Conservation (phyloP, 2,329 filamentous ascomycete genomes). For the Sporothrix inflata region DNA sequence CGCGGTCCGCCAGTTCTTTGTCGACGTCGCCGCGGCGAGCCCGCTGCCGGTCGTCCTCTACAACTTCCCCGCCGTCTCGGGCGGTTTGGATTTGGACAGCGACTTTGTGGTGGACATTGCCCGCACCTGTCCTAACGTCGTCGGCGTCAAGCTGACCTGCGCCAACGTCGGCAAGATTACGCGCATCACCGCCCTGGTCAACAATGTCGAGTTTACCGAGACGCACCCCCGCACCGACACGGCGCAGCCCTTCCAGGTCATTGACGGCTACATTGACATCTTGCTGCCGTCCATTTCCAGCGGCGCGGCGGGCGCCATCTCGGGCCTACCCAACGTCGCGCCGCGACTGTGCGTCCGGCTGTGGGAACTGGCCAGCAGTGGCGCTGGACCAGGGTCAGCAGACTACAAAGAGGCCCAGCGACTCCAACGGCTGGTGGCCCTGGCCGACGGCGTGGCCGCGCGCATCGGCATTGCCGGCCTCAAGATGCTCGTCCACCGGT, state of each 20-base stretch:
- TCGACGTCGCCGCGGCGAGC: conserved; percentile 34
- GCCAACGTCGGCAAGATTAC: conserved; percentile 35
- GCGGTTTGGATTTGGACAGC: conserved; percentile 36
- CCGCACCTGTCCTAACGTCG: conserved; percentile 34
- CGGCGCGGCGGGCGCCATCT: conserved; percentile 33
- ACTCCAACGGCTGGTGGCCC: conserved; percentile 34
- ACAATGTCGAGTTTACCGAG: conserved; percentile 6
- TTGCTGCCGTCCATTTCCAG: conserved; percentile 36
- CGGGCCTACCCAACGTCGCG: conserved; percentile 29
- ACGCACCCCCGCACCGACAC: conserved; percentile 23
- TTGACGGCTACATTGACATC: conserved; percentile 40
- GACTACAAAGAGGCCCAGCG: conserved; percentile 31
- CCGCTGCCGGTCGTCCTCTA: conserved; percentile 37
- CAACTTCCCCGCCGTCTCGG: conserved; percentile 36
- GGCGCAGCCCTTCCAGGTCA: conserved; percentile 32
- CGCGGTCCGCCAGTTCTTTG: conserved; percentile 34
- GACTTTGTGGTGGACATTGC: conserved; percentile 35
- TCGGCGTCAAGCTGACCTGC: conserved; percentile 36
- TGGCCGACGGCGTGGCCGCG: conserved; percentile 33
- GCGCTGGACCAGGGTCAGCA: background rate
- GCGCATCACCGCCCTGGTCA: conserved; percentile 33
- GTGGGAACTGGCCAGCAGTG: conserved; percentile 29
- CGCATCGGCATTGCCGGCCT: conserved; percentile 35
- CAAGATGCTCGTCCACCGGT: conserved; percentile 33
- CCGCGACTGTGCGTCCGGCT: conserved; percentile 31